phyloP scores from a whole-genome alignment of 257 asterid species.

The Jacaranda copaia region DNA sequence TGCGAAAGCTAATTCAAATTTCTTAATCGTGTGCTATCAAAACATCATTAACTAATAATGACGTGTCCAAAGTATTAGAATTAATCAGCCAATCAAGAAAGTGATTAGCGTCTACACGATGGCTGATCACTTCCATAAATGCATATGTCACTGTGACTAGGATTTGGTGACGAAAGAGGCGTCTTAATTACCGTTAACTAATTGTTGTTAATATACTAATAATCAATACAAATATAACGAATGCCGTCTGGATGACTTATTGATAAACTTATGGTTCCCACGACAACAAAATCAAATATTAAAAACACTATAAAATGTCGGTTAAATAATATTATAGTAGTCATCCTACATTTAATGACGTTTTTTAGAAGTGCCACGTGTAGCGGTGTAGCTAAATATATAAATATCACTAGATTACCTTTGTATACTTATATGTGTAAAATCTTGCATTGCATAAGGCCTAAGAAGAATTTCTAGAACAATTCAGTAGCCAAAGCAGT shows the following conservation, averaged over 20 bases:
- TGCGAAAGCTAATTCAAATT: neutral
- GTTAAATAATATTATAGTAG: too few relatives aligned
- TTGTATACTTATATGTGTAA: too few relatives aligned
- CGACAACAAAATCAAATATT: too few relatives aligned
- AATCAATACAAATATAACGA: neutral
- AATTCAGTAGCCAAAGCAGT: too few relatives aligned
- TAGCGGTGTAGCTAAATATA: too few relatives aligned
- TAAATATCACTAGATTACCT: too few relatives aligned
- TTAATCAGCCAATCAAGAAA: neutral
- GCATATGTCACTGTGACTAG: constrained; percentile 21
- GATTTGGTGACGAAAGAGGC: constrained; percentile 29
- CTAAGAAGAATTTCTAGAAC: too few relatives aligned
- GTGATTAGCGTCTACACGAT: neutral
- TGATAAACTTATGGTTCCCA: neutral
- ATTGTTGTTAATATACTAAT: neutral
- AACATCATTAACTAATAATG: neutral
- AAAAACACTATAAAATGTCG: too few relatives aligned
- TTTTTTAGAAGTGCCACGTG: too few relatives aligned
- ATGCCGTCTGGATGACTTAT: neutral
- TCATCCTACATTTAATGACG: too few relatives aligned
- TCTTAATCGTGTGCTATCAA: neutral
- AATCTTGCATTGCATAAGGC: too few relatives aligned
- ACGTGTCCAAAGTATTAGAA: neutral
- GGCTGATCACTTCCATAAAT: constrained; percentile 7
- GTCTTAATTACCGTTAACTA: neutral